Percentiles rank a stretch among this genome's conserved stretches.
Evolutionary conservation across 768 basidiomycete species (phyloP).

Genomic region (Harrya chromipes): DNA sequence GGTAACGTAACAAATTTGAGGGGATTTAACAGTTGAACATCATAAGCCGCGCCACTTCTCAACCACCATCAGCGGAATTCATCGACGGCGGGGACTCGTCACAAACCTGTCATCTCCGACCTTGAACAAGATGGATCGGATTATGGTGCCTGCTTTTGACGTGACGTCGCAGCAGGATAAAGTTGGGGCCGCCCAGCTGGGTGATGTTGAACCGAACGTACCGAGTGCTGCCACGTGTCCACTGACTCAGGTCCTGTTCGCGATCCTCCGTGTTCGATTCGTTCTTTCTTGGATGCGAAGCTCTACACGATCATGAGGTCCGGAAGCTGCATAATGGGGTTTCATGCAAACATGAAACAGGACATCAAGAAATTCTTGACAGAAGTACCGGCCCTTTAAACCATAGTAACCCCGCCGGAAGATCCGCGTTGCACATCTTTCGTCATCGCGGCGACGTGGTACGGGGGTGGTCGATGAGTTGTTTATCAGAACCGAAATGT

Average conservation of each 20-base stretch:
- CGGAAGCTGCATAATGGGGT: background rate
- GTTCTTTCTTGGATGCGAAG: background rate
- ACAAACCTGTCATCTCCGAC: no score
- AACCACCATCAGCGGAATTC: background rate
- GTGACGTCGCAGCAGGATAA: background rate
- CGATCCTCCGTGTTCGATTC: background rate
- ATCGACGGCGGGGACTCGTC: background rate
- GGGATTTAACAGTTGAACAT: background rate
- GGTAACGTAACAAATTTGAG: background rate
- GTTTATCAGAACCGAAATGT: no score
- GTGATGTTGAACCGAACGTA: background rate
- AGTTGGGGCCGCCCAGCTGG: background rate
- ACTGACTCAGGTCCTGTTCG: no score
- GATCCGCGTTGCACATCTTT: background rate
- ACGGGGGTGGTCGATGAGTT: no score
- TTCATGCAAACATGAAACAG: background rate
- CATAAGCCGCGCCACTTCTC: background rate
- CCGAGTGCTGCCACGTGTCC: background rate
- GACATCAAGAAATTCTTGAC: background rate
- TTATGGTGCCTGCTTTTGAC: background rate
- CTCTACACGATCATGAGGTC: background rate
- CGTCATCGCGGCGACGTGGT: no score
- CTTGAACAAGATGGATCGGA: background rate
- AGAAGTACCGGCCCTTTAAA: background rate
- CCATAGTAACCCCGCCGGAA: slow-evolving; percentile 6